Conservation (phyloP, 768 basidiomycete species). For the Glaciozyma martinii region DNA sequence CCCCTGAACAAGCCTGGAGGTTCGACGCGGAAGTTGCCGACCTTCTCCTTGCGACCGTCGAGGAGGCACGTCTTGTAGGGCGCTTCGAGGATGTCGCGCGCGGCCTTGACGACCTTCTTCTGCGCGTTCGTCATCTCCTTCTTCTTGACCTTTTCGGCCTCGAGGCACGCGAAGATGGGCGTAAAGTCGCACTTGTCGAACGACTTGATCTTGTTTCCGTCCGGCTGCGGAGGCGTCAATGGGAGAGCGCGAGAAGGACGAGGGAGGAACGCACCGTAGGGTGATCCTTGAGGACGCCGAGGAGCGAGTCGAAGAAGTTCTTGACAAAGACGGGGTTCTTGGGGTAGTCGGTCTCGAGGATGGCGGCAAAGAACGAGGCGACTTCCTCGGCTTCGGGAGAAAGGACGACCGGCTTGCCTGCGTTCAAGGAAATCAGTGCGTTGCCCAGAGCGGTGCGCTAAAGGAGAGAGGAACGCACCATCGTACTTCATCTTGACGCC, state of each 20-base stretch:
- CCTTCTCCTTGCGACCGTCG: conserved; percentile 93
- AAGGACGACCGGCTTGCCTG: conserved; percentile 70
- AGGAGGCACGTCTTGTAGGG: conserved; percentile 79
- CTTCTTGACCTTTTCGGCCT: conserved; percentile 84
- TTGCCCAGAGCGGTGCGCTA: background rate
- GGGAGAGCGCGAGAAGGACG: conserved; percentile 34
- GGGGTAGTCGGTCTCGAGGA: conserved; percentile 87
- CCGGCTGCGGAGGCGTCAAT: conserved; percentile 42
- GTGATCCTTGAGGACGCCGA: conserved; percentile 60
- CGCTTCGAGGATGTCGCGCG: conserved; percentile 71
- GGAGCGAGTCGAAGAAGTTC: conserved; percentile 93
- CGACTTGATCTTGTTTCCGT: conserved; percentile 62
- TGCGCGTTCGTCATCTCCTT: conserved; percentile 73
- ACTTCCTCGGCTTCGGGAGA: conserved; percentile 88
- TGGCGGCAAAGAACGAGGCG: conserved; percentile 86
- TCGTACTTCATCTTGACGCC: conserved; percentile 90
- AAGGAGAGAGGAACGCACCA: conserved; percentile 48
- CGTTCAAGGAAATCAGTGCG: background rate
- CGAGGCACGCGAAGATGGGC: conserved; percentile 87
- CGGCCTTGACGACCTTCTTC: conserved; percentile 84
- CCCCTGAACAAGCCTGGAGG: conserved; percentile 97
- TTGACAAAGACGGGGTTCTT: conserved; percentile 77
- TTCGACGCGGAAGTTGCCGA: conserved; percentile 96
- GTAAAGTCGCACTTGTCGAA: conserved; percentile 85
- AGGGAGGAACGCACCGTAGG: conserved; percentile 62